phyloP scores from a whole-genome alignment of 169 alveolate genomes.

The Blepharisma undulans region DNA sequence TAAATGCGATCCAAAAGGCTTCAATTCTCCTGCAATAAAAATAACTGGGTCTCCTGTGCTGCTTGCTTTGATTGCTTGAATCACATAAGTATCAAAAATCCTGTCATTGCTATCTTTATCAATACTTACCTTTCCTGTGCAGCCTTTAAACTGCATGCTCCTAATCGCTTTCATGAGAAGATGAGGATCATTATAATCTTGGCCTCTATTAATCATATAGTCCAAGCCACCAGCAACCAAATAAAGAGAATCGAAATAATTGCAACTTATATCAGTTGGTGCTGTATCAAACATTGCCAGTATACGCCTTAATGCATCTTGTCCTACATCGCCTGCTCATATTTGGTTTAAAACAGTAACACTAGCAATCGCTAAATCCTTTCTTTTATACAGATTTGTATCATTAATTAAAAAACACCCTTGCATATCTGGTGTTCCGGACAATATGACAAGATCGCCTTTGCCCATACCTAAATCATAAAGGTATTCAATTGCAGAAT shows the following conservation, averaged over 20 bases:
- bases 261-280: no score
- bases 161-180: not conserved
- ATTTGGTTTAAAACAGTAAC: not conserved
- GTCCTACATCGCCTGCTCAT: not conserved
- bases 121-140: not conserved
- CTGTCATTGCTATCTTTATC: conserved; percentile 8
- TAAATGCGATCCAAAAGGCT: not conserved
- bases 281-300: not conserved
- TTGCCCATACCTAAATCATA: conserved; percentile 25
- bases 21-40: not conserved
- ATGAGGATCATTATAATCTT: not conserved
- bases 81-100: not conserved
- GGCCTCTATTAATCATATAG: not conserved
- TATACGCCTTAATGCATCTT: not conserved
- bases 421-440: not conserved
- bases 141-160: not conserved
- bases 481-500: not conserved
- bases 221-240: not conserved
- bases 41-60: not conserved
- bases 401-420: not conserved
- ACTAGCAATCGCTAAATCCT: not conserved
- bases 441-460: not conserved
- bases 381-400: not conserved
- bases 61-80: not conserved
- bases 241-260: not conserved